A percentile compares a stretch with the other conserved stretches of the same genome.
phyloP scores from a whole-genome alignment of 768 basidiomycete genomes.

The Boletellus sp. region DNA sequence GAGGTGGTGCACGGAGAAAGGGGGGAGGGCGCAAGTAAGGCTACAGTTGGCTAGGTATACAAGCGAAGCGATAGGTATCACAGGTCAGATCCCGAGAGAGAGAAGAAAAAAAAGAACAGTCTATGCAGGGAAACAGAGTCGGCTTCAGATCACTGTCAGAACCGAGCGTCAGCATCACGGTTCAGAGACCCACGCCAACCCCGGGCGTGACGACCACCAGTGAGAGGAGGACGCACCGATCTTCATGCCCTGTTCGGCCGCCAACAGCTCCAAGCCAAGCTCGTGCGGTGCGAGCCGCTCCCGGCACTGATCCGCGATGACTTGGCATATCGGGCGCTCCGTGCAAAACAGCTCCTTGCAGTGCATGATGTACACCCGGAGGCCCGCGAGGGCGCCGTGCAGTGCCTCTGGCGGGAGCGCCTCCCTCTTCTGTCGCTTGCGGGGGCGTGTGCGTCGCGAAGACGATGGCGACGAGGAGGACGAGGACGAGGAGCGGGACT shows the following conservation, averaged over 20 bases:
- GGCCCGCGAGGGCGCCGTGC: constrained; percentile 49
- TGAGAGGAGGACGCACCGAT: constrained; percentile 53
- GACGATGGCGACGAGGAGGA: not conserved
- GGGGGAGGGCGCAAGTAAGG: constrained; percentile 23
- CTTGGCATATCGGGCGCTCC: constrained; percentile 52
- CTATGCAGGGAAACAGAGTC: no score
- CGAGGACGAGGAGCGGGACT: not conserved
- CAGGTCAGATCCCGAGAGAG: constrained; percentile 1
- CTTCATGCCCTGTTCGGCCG: constrained; percentile 76
- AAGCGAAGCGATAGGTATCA: constrained; percentile 21
- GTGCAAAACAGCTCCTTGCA: constrained; percentile 72
- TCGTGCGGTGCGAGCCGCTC: constrained; percentile 53
- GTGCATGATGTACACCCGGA: constrained; percentile 78
- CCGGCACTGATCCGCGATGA: constrained; percentile 73
- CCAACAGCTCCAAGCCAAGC: constrained; percentile 70
- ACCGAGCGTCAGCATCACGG: not conserved
- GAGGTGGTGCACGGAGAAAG: not conserved
- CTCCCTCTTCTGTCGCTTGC: constrained; percentile 39
- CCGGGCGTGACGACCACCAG: not conserved
- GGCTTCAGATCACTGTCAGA: constrained; percentile 36
- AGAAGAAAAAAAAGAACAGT: not conserved
- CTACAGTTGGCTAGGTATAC: constrained; percentile 40
- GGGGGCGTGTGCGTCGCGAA: constrained; percentile 8
- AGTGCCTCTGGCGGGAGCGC: constrained; percentile 42
- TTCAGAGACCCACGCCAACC: no score